phyloP scores from a whole-genome alignment of 2,329 filamentous ascomycete genomes.

The Seiridium unicorne region DNA sequence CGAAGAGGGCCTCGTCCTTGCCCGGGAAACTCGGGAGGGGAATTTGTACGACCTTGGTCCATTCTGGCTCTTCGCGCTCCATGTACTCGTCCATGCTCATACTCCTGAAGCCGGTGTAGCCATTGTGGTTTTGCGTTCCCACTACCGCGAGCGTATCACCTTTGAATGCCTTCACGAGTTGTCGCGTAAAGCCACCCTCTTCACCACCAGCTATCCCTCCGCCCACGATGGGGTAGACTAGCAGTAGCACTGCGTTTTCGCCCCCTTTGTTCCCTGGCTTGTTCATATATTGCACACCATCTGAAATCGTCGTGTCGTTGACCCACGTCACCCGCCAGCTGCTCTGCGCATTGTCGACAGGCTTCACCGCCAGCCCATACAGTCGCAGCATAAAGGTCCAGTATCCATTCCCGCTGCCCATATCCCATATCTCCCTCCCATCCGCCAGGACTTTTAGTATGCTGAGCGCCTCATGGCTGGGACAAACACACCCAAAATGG shows the following conservation, averaged over 20 bases:
- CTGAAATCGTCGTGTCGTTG: constrained; percentile 59
- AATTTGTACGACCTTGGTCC: constrained; percentile 61
- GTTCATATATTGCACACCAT: constrained; percentile 59
- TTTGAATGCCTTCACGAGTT: constrained; percentile 58
- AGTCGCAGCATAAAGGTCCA: constrained; percentile 70
- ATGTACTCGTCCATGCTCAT: constrained; percentile 68
- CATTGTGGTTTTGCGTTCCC: constrained; percentile 72
- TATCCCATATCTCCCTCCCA: constrained; percentile 56
- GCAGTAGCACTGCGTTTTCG: constrained; percentile 58
- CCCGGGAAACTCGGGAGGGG: constrained; percentile 72
- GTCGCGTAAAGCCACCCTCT: constrained; percentile 63
- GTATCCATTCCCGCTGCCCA: constrained; percentile 73
- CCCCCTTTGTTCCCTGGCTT: constrained; percentile 39
- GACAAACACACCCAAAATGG: constrained; percentile 73
- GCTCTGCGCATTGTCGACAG: constrained; percentile 67
- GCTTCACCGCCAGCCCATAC: constrained; percentile 51
- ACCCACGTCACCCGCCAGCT: constrained; percentile 71
- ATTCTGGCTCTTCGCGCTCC: constrained; percentile 52
- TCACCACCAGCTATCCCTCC: constrained; percentile 62
- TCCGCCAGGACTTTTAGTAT: constrained; percentile 57
- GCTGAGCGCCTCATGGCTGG: constrained; percentile 63
- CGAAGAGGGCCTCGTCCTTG: constrained; percentile 73
- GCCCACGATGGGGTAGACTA: constrained; percentile 73
- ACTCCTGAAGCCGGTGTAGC: constrained; percentile 68
- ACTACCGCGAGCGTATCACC: constrained; percentile 69